phyloP scores from a whole-genome alignment of 805 yeast genomes.

The Candida sithepensis region DNA sequence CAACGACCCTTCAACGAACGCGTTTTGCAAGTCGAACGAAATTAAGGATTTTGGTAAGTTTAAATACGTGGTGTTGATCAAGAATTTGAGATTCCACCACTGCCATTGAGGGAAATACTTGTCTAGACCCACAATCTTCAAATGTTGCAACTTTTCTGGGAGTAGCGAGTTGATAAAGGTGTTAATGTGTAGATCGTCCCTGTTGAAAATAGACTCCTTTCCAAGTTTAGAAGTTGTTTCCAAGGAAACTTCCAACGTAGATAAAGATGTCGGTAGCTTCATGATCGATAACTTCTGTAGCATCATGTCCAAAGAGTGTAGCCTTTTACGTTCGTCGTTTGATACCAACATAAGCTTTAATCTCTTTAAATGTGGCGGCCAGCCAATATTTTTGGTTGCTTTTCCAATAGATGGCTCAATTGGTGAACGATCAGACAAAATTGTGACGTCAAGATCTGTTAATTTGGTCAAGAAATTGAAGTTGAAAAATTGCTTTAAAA shows the following conservation, averaged over 20 bases:
- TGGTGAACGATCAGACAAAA: slow-evolving; percentile 6
- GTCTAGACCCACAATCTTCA: slow-evolving; percentile 7
- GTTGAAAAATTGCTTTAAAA: slow-evolving; percentile 4
- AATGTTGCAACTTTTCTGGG: slow-evolving; percentile 4
- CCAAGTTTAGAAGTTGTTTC: slow-evolving; percentile 10
- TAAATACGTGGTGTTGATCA: slow-evolving; percentile 6
- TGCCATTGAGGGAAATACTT: slow-evolving; percentile 14
- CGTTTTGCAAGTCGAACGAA: slow-evolving; percentile 5
- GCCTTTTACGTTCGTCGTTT: slow-evolving; percentile 9
- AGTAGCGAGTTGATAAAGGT: slow-evolving; percentile 3
- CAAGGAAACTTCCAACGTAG: slow-evolving; percentile 1
- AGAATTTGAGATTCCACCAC: slow-evolving; percentile 13
- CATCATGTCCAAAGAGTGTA: slow-evolving; percentile 6
- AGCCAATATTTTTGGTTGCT: slow-evolving; percentile 1
- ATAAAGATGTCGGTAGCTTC: slow-evolving; percentile 5
- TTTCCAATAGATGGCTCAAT: neutral
- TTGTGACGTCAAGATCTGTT: slow-evolving; percentile 1
- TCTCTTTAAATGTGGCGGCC: slow-evolving; percentile 8
- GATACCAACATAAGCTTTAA: slow-evolving; percentile 4
- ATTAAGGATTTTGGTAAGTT: slow-evolving; percentile 3
- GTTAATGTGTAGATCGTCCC: slow-evolving; percentile 5
- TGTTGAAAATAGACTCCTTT: slow-evolving; percentile 10
- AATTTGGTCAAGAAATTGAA: slow-evolving; percentile 1
- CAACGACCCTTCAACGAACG: slow-evolving; percentile 7
- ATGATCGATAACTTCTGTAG: slow-evolving; percentile 3